Evolutionary conservation across 2,329 filamentous ascomycete species (phyloP).

Genomic region (Trichothecium roseum): DNA sequence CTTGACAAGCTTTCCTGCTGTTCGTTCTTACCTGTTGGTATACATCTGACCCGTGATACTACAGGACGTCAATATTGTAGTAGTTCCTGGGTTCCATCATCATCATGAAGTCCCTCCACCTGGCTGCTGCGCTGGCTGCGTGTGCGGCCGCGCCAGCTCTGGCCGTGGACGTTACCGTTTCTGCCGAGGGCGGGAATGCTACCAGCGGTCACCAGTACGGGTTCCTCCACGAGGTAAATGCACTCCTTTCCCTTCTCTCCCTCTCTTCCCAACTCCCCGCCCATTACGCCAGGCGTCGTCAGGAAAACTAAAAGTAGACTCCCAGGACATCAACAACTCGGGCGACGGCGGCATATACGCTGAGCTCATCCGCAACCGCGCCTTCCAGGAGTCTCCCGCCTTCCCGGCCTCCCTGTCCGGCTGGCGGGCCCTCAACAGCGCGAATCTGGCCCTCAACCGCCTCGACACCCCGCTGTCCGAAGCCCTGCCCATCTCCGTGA

Average conservation of each 20-base stretch:
- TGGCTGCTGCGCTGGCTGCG: slow-evolving; percentile 12
- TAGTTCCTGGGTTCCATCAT: too few species aligned
- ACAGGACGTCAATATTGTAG: too few species aligned
- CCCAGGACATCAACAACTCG: slow-evolving; percentile 53
- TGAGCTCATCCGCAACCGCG: slow-evolving; percentile 59
- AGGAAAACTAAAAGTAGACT: too few species aligned
- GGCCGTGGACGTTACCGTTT: slow-evolving; percentile 26
- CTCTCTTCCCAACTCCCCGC: too few species aligned
- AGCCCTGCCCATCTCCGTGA: slow-evolving; percentile 41
- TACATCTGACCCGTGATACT: too few species aligned
- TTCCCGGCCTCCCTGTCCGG: slow-evolving; percentile 32
- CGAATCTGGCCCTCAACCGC: slow-evolving; percentile 34
- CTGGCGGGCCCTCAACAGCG: slow-evolving; percentile 32
- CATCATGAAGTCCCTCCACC: slow-evolving; percentile 11
- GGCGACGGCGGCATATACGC: slow-evolving; percentile 66
- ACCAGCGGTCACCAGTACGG: slow-evolving; percentile 35
- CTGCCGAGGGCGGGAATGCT: slow-evolving; percentile 26
- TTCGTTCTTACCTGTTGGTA: too few species aligned
- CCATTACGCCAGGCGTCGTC: too few species aligned
- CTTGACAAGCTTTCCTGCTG: too few species aligned
- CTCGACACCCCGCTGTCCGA: slow-evolving; percentile 36
- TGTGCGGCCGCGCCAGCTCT: slow-evolving; percentile 5
- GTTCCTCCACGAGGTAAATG: slow-evolving; percentile 30
- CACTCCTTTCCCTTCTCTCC: background rate
- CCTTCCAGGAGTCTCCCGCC: slow-evolving; percentile 47